Percentiles rank a stretch among this genome's conserved stretches.
Conservation (phyloP, 1,284 basidiomycete genomes). For the Cystobasidium sp. region DNA sequence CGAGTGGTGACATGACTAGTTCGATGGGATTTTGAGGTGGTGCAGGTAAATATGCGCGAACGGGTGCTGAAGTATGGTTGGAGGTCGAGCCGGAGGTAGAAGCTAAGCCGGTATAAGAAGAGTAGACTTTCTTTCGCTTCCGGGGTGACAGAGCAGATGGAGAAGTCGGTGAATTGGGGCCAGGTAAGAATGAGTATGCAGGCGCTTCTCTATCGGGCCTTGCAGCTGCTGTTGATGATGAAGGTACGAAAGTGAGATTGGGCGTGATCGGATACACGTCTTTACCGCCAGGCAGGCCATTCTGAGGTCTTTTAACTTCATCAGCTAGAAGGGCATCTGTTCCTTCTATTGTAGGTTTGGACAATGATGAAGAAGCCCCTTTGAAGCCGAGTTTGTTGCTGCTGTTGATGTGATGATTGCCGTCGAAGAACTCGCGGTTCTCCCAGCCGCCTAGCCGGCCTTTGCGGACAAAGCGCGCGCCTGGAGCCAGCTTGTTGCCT, state of each 20-base stretch:
- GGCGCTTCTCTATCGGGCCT: conserved; percentile 34
- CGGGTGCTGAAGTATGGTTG: conserved; percentile 38
- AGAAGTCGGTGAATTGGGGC: conserved; percentile 40
- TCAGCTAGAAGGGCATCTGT: conserved; percentile 22
- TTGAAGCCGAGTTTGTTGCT: conserved; percentile 5
- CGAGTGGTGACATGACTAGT: conserved; percentile 47
- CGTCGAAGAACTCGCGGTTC: conserved; percentile 28
- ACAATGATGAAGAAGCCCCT: neutral
- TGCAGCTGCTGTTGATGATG: conserved; percentile 38
- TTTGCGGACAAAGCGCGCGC: conserved; percentile 46
- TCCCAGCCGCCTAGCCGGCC: conserved; percentile 50
- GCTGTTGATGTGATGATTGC: neutral
- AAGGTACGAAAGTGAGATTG: conserved; percentile 45
- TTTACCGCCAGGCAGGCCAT: conserved; percentile 25
- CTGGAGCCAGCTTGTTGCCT: conserved; percentile 50
- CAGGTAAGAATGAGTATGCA: conserved; percentile 23
- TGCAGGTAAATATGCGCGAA: conserved; percentile 46
- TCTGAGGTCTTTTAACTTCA: conserved; percentile 14
- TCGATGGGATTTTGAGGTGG: conserved; percentile 51
- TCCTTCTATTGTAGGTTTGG: neutral
- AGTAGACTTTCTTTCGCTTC: conserved; percentile 32
- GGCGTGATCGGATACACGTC: conserved; percentile 39
- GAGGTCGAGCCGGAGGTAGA: conserved; percentile 37
- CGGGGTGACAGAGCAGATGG: conserved; percentile 23
- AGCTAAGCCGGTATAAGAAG: conserved; percentile 19